Evolutionary conservation across 345 rosid genomes (phyloP), one percentile per base, ranked within the genome.

Genomic region (Microthlaspi erraticum): DNA sequence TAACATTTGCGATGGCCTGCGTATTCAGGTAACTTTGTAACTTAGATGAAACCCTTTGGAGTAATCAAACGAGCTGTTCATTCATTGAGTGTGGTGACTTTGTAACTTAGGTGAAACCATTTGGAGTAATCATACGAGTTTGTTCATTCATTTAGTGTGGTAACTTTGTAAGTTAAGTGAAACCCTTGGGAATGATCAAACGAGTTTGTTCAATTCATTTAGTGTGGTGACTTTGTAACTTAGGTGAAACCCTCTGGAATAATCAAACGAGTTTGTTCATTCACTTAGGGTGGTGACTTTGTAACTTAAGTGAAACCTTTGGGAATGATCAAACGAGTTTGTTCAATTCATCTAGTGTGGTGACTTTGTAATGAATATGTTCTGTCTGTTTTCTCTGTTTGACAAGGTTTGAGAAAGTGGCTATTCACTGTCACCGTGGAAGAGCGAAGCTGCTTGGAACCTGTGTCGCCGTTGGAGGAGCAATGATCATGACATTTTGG

Each of bases 401-500:
- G 16, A 7, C 12, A 57, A 84, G 88, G 79, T 41, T 85, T 44
- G 88, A 85, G 63, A 79, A n/a, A 8, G 78, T 85, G 36, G 76
- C 75, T 56, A 33, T 77, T 9, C 77, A 66, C 71, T 77, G 53
- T 62, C 13, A 68, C 2, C 82, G 45, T 13, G 78, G 84, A 65
- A 42, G 66, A 48, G 82, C 88, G 1, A 85, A 82, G 66, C 63
- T 82, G 10, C 2, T 79, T 2, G 84, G 88, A 14, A 85, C 84
- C 3, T 56, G 34, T 2, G 62, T 81, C 9, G 79, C 86, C 1
- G 83, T 81, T 6, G 60, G 57, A 5, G 88, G 84, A 52, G 86
- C 88, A 1, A 81, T 81, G 88, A 81, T 81, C 32, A 85, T 82
- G 86, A 85, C 88, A 0, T 45, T 85, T 18, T 78, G 73, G 78